Evolutionary conservation across 148 eudicot species (phyloP), one percentile per base, ranked within the genome.

Genomic region (Rhododendron henanense): DNA sequence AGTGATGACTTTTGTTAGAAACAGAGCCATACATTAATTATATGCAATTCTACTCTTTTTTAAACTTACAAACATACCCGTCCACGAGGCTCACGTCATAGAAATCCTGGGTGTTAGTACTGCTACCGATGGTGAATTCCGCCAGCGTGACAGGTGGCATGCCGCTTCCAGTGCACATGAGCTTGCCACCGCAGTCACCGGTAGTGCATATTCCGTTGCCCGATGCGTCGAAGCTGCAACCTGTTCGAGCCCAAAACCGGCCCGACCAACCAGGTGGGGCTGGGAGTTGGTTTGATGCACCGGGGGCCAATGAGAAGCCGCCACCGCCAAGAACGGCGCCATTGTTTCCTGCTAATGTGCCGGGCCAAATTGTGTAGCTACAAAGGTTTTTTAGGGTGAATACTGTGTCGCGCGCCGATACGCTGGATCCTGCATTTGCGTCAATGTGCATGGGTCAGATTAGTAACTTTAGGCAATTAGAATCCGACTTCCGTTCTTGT

Each of bases 61-160:
- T 41, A 41, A 41, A 41, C 45, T 41, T 19, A 21, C 8, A 25
- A 25, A 15, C 33, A 90, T 94, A 95, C 23, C 98, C 97, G 41
- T 95, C 97, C 0, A 95, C 97, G 1, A 95, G 92, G 89, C 97
- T 94, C 31, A 96, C 94, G 86, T 96, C 99, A 78, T 96, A 94
- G 83, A 94, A 96, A 89, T 96, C 99, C 81, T 85, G 86, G 35
- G 35, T 0, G 35, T 33, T 33, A n/a, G 84, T 10, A 51, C 19
- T 1, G 39, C 50, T 89, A 19, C 86, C 86, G n/a, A 96, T 71
- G 50, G 96, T 94, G 92, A 96, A 94, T 84, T 96, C 99, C 0
- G 84, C 98, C 0, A 96, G 92, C 33, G 92, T 85, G 31, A 88
- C 96, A 0, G 98, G 98, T 2, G 98, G 94, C 0, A 13, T 88